These are phyloP conservation scores for Boletus reticulatus DNA, from an alignment of 768 basidiomycete species.

Conservation along the genomic window DNA sequence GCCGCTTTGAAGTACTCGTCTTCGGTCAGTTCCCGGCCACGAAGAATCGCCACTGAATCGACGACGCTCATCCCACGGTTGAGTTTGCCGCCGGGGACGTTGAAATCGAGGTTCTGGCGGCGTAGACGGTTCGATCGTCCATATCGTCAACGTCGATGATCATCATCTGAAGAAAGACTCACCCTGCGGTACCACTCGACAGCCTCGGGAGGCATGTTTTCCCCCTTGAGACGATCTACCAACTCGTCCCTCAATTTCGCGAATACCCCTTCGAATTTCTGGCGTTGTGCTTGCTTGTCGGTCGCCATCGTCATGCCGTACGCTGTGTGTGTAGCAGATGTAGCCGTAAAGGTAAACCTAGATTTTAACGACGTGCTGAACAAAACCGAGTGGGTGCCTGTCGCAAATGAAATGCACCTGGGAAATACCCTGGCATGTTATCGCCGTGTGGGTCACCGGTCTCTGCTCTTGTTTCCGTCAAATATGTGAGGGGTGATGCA, in stretches of 20 bases:
- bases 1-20: conserved; percentile 89
- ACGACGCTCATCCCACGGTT: conserved; percentile 97
- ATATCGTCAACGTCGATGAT: no score
- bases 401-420: no score
- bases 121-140: no score
- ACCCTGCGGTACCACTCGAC: conserved; percentile 75
- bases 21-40: conserved; percentile 64
- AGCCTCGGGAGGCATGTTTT: conserved; percentile 83
- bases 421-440: not conserved
- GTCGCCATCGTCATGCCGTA: conserved; percentile 15
- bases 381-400: no score
- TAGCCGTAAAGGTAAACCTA: no score
- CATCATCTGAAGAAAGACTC: conserved; percentile 21
- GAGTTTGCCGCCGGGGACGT: conserved; percentile 95
- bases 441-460: not conserved
- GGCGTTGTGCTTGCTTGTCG: conserved; percentile 46
- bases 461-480: no score
- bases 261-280: conserved; percentile 73
- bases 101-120: conserved; percentile 70
- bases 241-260: conserved; percentile 74
- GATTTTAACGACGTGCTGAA: no score
- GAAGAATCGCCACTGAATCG: conserved; percentile 87
- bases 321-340: no score
- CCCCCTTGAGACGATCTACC: conserved; percentile 57
- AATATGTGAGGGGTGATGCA: no score